Percentiles rank a stretch among this genome's conserved stretches.
Evolutionary conservation across 2,329 filamentous ascomycete genomes (phyloP).

Genomic region (Apiospora kogelbergensis): DNA sequence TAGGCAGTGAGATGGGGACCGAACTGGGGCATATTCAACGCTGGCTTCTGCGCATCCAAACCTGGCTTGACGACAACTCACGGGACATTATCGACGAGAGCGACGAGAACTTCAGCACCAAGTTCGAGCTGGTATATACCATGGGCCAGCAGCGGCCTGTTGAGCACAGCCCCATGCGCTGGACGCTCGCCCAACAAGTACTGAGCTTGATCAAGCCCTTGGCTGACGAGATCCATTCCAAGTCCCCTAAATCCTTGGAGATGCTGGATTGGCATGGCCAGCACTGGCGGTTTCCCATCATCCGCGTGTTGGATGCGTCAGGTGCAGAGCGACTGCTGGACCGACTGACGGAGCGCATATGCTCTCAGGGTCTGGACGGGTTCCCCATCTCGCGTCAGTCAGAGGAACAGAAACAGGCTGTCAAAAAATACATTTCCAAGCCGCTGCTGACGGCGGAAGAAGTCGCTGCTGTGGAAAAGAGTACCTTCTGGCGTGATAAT

Average conservation of each 20-base stretch:
- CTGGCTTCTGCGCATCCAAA: constrained; percentile 43
- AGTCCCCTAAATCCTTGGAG: neutral
- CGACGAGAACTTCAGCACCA: constrained; percentile 61
- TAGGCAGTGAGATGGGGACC: constrained; percentile 24
- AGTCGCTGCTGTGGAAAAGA: constrained; percentile 34
- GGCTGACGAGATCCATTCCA: constrained; percentile 27
- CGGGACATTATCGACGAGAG: constrained; percentile 65
- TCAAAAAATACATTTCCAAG: constrained; percentile 35
- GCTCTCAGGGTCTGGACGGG: neutral
- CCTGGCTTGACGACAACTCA: constrained; percentile 41
- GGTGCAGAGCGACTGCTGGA: constrained; percentile 32
- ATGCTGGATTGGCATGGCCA: neutral
- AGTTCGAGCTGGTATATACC: constrained; percentile 64
- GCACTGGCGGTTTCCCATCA: constrained; percentile 44
- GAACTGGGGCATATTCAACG: too few relatives aligned
- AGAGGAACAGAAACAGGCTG: constrained; percentile 23
- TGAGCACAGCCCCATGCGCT: constrained; percentile 54
- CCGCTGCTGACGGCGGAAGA: constrained; percentile 45
- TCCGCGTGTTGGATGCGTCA: constrained; percentile 44
- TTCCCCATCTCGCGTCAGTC: constrained; percentile 28
- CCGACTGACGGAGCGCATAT: constrained; percentile 28
- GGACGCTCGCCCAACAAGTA: constrained; percentile 55
- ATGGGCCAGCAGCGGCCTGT: constrained; percentile 52
- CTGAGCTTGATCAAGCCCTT: constrained; percentile 41
- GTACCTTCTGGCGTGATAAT: constrained; percentile 54